These are phyloP conservation scores for Fusarium denticulatum DNA, from an alignment of 2,329 filamentous ascomycete species.

Conservation along the genomic window DNA sequence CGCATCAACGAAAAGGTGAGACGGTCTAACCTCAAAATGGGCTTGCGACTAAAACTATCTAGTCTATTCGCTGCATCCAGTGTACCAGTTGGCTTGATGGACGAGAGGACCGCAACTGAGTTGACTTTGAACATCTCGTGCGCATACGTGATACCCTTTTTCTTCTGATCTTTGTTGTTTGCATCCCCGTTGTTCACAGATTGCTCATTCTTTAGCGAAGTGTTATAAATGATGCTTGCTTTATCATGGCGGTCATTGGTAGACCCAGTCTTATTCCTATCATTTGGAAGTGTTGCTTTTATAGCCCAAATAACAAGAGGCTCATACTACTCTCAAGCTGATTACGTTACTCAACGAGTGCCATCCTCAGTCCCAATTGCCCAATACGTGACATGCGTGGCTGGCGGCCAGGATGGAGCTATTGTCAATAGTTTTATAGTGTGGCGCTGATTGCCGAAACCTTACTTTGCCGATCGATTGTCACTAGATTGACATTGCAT, in stretches of 20 bases:
- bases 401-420: background rate
- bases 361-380: background rate
- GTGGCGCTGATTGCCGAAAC: constrained; percentile 13
- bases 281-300: background rate
- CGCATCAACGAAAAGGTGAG: constrained; percentile 70
- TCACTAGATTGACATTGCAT: background rate
- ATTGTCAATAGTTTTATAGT: background rate
- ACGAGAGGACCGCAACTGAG: constrained; percentile 53
- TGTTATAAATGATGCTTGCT: background rate
- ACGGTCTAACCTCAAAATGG: background rate
- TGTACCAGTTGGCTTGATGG: constrained; percentile 64
- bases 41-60: constrained; percentile 4
- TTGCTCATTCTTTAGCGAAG: background rate
- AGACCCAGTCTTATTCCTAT: background rate
- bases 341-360: background rate
- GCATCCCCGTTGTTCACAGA: background rate
- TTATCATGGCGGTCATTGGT: background rate
- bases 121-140: background rate
- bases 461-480: background rate
- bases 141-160: constrained; percentile 16
- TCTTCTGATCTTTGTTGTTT: background rate
- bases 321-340: background rate
- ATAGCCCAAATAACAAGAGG: background rate
- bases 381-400: background rate
- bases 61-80: constrained; percentile 59